Conservation (phyloP, 495 filamentous ascomycete species). For the Penicillium nucicola region DNA sequence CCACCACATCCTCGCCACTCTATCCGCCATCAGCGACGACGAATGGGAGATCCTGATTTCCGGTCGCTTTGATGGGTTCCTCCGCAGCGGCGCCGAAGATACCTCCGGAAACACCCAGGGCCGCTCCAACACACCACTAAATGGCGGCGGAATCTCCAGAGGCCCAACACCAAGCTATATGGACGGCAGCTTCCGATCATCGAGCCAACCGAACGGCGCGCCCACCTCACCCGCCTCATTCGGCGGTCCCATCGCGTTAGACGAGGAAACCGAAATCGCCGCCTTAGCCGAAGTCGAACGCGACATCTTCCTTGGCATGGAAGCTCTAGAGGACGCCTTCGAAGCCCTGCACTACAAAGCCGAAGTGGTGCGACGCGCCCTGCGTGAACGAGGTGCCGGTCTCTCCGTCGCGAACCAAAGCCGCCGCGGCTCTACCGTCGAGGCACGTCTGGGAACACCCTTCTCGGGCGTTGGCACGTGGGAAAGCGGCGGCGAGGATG, state of each 20-base stretch:
- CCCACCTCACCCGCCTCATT: constrained; percentile 37
- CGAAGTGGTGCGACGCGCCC: constrained; percentile 71
- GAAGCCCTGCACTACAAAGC: constrained; percentile 86
- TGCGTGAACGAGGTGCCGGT: constrained; percentile 77
- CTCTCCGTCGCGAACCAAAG: constrained; percentile 74
- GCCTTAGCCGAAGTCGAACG: constrained; percentile 86
- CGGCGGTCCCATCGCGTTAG: constrained; percentile 72
- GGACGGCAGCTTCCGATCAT: constrained; percentile 35
- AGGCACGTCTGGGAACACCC: constrained; percentile 57
- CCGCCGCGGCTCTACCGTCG: constrained; percentile 53
- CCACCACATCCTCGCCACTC: constrained; percentile 82
- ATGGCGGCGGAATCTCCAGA: constrained; percentile 37
- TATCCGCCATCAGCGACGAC: constrained; percentile 76
- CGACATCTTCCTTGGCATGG: constrained; percentile 91
- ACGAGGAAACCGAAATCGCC: constrained; percentile 92
- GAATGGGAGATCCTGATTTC: constrained; percentile 98
- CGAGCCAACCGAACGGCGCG: constrained; percentile 36
- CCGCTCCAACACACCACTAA: constrained; percentile 45
- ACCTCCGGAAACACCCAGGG: constrained; percentile 23
- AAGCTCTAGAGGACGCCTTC: constrained; percentile 91
- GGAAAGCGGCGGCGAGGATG: constrained; percentile 59
- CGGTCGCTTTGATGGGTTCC: constrained; percentile 94
- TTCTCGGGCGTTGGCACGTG: constrained; percentile 39
- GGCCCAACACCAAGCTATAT: constrained; percentile 37
- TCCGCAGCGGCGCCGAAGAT: constrained; percentile 88